Conservation (phyloP, 139 green algal species). For the Chlamydomonas asymmetrica region DNA sequence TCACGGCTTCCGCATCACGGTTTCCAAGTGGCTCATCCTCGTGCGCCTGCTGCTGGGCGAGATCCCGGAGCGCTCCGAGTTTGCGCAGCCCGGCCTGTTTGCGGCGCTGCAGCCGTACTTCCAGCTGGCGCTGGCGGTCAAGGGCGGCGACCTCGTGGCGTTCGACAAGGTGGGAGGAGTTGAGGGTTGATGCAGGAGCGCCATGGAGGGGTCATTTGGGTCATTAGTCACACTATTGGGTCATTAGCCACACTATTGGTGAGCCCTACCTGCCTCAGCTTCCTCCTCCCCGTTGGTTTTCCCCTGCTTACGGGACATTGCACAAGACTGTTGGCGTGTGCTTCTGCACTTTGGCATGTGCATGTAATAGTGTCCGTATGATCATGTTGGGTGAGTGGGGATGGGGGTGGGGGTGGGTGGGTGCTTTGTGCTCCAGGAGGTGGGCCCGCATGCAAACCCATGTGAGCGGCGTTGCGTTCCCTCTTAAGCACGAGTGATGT, state of each 20-base stretch:
- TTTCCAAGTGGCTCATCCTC: conserved; percentile 90
- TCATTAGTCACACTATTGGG: background rate
- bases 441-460: too few species aligned
- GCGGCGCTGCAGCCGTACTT: conserved; percentile 87
- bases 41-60: conserved; percentile 97
- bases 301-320: too few species aligned
- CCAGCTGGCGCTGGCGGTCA: conserved; percentile 82
- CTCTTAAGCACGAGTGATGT: too few species aligned
- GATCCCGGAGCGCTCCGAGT: conserved; percentile 87
- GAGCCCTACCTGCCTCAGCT: background rate
- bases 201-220: background rate
- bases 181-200: background rate
- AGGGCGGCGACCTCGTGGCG: conserved; percentile 76
- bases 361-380: too few species aligned
- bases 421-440: too few species aligned
- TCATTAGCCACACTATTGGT: background rate
- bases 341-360: too few species aligned
- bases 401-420: too few species aligned
- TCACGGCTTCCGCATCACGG: conserved; percentile 82
- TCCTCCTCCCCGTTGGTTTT: conserved; percentile 48
- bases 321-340: too few species aligned
- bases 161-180: conserved; percentile 65
- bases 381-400: too few species aligned
- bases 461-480: too few species aligned
- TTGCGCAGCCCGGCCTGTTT: conserved; percentile 70